Conservation (phyloP, 345 rosid genomes). For the Euphorbia pulcherrima region DNA sequence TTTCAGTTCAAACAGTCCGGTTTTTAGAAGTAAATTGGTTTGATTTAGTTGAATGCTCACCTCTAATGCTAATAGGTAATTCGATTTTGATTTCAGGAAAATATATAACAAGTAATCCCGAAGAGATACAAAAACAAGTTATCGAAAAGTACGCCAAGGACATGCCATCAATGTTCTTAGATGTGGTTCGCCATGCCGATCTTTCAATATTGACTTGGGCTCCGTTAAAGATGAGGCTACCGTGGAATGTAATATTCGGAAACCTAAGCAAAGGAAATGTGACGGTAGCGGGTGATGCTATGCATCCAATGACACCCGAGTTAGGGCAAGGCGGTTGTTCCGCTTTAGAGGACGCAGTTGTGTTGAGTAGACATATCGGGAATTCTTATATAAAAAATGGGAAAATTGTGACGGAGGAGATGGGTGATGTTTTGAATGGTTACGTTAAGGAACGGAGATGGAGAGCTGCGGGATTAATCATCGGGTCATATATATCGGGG, state of each 20-base stretch:
- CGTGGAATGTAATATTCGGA: slow-evolving; percentile 35
- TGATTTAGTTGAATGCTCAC: too few species aligned
- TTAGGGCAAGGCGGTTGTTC: slow-evolving; percentile 48
- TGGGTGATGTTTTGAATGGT: slow-evolving; percentile 15
- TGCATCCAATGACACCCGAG: slow-evolving; percentile 57
- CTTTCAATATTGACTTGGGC: slow-evolving; percentile 31
- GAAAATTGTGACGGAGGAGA: slow-evolving; percentile 2
- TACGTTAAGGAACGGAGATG: slow-evolving; percentile 35
- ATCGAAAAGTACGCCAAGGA: slow-evolving; percentile 17
- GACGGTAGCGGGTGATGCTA: slow-evolving; percentile 47
- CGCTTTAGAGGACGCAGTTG: slow-evolving; percentile 41
- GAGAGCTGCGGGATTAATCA: slow-evolving; percentile 24
- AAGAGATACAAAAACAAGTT: slow-evolving; percentile 26
- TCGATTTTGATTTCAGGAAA: slow-evolving; percentile 24
- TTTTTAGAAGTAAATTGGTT: too few species aligned
- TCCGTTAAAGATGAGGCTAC: slow-evolving; percentile 27
- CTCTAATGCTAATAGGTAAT: too few species aligned
- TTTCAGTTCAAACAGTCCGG: too few species aligned
- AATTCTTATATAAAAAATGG: slow-evolving; percentile 8
- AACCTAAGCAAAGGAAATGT: slow-evolving; percentile 36
- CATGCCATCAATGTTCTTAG: slow-evolving; percentile 25
- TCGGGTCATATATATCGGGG: slow-evolving; percentile 26
- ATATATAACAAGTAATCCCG: slow-evolving; percentile 18
- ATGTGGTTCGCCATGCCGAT: slow-evolving; percentile 26
- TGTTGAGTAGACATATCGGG: slow-evolving; percentile 34